A percentile compares a stretch with the other conserved stretches of the same genome.
Conservation (phyloP, 306 rosid genomes). For the Oxytropis ochrocephala region DNA sequence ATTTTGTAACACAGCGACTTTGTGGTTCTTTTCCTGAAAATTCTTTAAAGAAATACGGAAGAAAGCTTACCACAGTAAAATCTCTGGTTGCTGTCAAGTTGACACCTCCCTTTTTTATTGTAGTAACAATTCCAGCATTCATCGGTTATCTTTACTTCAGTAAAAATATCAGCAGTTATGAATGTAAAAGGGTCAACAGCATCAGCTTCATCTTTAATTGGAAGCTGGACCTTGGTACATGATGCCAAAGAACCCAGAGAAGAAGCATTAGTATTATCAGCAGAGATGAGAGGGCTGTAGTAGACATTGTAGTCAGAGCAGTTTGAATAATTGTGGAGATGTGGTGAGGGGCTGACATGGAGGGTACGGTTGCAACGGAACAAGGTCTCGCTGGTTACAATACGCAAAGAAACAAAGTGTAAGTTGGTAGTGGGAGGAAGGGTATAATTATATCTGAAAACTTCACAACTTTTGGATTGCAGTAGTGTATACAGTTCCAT, state of each 20-base stretch:
- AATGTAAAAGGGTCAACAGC: not conserved
- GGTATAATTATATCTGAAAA: constrained; percentile 9
- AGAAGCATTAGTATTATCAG: not conserved
- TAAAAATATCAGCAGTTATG: not conserved
- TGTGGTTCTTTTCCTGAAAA: not conserved
- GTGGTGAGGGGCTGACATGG: not conserved
- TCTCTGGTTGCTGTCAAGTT: not conserved
- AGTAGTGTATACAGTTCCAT: not conserved
- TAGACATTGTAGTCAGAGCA: not conserved
- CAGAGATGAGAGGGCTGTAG: fast-evolving
- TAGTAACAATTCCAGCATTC: constrained; percentile 24
- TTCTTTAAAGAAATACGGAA: not conserved
- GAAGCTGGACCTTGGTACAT: constrained; percentile 34
- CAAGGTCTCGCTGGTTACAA: not conserved
- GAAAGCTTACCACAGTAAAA: not conserved
- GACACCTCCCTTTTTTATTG: constrained; percentile 1
- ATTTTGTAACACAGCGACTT: not conserved
- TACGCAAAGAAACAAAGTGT: not conserved
- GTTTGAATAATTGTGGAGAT: not conserved
- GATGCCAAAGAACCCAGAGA: not conserved
- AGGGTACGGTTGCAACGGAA: constrained; percentile 25
- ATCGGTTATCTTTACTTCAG: not conserved
- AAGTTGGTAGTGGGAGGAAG: not conserved
- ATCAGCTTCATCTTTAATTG: constrained; percentile 17
- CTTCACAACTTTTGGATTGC: constrained; percentile 14